These are phyloP conservation scores for Penicillium decumbens DNA, from an alignment of 2,329 filamentous ascomycete genomes.

Conservation along the genomic window DNA sequence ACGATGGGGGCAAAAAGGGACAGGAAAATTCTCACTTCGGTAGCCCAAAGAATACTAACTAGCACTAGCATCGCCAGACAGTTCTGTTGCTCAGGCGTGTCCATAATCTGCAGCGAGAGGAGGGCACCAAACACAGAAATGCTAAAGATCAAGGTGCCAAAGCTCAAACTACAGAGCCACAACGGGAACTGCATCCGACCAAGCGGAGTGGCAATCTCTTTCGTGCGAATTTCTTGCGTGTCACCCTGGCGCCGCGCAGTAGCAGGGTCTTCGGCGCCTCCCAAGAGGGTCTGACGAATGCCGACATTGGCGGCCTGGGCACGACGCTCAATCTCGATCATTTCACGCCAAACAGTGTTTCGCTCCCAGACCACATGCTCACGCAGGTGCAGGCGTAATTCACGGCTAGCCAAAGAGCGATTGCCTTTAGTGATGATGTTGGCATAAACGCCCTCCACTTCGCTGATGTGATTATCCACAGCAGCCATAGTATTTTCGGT, in stretches of 20 bases:
- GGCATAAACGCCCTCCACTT: conserved; percentile 76
- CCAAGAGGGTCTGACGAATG: conserved; percentile 69
- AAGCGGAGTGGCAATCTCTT: conserved; percentile 71
- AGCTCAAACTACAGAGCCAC: conserved; percentile 79
- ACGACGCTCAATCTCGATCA: conserved; percentile 95
- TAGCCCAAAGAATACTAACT: conserved; percentile 92
- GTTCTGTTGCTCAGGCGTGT: conserved; percentile 86
- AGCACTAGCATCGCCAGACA: conserved; percentile 91
- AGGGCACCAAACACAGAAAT: conserved; percentile 69
- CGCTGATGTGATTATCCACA: conserved; percentile 66
- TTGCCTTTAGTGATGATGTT: conserved; percentile 79
- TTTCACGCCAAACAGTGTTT: conserved; percentile 97
- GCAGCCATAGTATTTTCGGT: conserved; percentile 63
- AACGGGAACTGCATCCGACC: conserved; percentile 69
- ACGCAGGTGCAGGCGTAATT: conserved; percentile 81
- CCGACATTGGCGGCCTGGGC: conserved; percentile 91
- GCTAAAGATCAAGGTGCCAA: conserved; percentile 69
- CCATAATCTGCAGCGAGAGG: conserved; percentile 74
- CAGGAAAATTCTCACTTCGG: conserved; percentile 60
- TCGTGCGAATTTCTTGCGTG: conserved; percentile 61
- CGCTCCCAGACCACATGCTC: conserved; percentile 99
- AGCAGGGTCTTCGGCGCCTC: conserved; percentile 63
- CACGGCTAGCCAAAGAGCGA: conserved; percentile 68
- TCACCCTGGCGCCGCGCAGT: conserved; percentile 78
- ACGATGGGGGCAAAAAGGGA: neutral